A percentile compares a stretch with the other conserved stretches of the same genome.
Evolutionary conservation across 2,329 filamentous ascomycete species (phyloP).

Genomic region (Penicillium sclerotigenum): DNA sequence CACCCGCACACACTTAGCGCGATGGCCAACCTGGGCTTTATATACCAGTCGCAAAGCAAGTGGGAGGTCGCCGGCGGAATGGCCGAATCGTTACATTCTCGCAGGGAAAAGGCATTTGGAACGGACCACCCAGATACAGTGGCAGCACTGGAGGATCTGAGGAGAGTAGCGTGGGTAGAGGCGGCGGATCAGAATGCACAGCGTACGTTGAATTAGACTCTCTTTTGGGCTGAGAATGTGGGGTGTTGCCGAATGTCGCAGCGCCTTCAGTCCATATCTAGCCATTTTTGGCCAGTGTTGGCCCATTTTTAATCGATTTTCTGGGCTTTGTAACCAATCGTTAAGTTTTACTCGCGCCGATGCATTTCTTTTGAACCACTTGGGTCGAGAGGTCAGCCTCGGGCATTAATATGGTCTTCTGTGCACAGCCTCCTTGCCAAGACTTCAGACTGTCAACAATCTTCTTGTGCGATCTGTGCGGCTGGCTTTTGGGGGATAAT

Average conservation of each 20-base stretch:
- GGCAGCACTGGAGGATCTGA: conserved; percentile 10
- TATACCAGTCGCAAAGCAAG: conserved; percentile 14
- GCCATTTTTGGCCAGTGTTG: too few species aligned
- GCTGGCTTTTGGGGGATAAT: not conserved
- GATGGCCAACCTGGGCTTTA: conserved; percentile 11
- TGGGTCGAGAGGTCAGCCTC: not conserved
- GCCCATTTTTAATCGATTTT: not conserved
- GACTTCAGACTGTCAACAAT: not conserved
- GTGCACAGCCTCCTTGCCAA: conserved; percentile 16
- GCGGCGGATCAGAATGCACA: conserved; percentile 10
- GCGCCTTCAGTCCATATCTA: not conserved
- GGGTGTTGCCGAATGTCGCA: not conserved
- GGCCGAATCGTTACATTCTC: conserved; percentile 7
- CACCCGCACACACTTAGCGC: conserved; percentile 11
- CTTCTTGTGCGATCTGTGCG: not conserved
- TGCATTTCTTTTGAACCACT: not conserved
- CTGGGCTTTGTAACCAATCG: not conserved
- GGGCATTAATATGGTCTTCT: not conserved
- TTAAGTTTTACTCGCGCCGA: not conserved
- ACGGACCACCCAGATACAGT: conserved; percentile 10
- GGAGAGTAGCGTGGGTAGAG: conserved; percentile 8
- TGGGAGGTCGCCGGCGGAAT: conserved; percentile 6
- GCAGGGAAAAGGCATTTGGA: conserved; percentile 1
- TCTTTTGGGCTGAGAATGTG: not conserved
- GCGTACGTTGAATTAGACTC: conserved; percentile 10